Evolutionary conservation across 495 filamentous ascomycete genomes (phyloP).

Genomic region (Tuber aestivum): DNA sequence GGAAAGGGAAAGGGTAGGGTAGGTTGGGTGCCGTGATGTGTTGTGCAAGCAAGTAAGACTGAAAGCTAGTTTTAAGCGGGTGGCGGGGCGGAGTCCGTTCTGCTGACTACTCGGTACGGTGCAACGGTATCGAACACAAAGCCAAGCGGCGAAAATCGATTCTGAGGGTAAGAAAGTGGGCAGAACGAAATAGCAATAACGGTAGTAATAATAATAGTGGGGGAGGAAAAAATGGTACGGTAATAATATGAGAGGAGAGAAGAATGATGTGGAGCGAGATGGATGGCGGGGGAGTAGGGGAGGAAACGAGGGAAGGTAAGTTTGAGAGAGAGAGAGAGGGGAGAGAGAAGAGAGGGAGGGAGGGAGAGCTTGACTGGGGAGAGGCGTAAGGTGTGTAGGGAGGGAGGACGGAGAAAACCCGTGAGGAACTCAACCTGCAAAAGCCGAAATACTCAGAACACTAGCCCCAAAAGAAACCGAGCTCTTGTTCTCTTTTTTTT

Average conservation of each 20-base stretch:
- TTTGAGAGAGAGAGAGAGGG: neutral
- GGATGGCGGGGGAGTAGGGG: neutral
- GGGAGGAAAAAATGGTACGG: neutral
- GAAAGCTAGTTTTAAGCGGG: conserved; percentile 39
- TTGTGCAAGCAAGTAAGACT: conserved; percentile 24
- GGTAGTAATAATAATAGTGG: neutral
- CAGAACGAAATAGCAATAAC: neutral
- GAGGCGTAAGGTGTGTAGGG: neutral
- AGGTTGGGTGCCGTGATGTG: neutral
- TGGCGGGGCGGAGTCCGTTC: conserved; percentile 36
- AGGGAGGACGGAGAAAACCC: neutral
- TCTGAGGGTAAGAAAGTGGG: neutral
- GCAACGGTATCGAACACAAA: neutral
- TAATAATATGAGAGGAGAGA: neutral
- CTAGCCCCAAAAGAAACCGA: neutral
- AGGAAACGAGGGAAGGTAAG: neutral
- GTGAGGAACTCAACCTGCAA: conserved; percentile 1
- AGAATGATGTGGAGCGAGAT: conserved; percentile 2
- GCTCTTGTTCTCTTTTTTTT: neutral
- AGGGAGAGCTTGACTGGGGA: neutral
- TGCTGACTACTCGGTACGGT: conserved; percentile 28
- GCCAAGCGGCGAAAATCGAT: neutral
- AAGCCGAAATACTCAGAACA: conserved; percentile 4
- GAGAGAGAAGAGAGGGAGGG: neutral
- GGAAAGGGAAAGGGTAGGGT: neutral